A percentile compares a stretch with the other conserved stretches of the same genome.
These are phyloP conservation scores for Lomentospora prolificans DNA, from an alignment of 2,329 filamentous ascomycete genomes.

Conservation along the genomic window DNA sequence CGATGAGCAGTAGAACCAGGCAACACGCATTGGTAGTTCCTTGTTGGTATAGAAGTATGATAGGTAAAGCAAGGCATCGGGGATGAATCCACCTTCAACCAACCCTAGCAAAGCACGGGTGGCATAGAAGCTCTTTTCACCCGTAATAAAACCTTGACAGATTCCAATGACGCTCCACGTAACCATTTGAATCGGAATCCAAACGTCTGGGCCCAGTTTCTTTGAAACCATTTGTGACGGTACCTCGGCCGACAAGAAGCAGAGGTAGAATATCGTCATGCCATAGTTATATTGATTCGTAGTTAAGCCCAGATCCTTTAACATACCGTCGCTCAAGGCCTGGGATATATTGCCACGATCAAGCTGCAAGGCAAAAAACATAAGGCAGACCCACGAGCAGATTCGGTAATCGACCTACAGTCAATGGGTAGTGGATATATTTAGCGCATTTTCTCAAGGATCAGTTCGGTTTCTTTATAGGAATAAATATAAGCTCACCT, in stretches of 20 bases:
- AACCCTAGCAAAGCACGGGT: conserved; percentile 29
- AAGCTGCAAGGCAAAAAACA: conserved; percentile 32
- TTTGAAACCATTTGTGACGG: conserved; percentile 52
- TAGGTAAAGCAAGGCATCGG: conserved; percentile 31
- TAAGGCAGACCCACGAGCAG: conserved; percentile 36
- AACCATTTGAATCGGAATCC: conserved; percentile 50
- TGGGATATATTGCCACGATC: conserved; percentile 38
- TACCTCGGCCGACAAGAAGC: conserved; percentile 28
- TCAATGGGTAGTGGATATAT: too few species aligned
- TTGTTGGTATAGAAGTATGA: conserved; percentile 33
- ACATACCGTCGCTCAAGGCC: conserved; percentile 37
- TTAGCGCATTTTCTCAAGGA: too few species aligned
- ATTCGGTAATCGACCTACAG: conserved; percentile 28
- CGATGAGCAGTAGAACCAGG: conserved; percentile 32
- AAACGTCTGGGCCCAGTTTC: conserved; percentile 47
- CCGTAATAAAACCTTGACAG: conserved; percentile 32
- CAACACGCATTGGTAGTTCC: conserved; percentile 27
- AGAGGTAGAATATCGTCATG: conserved; percentile 21
- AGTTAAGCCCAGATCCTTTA: conserved; percentile 29
- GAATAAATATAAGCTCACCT: too few species aligned
- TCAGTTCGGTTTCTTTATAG: too few species aligned
- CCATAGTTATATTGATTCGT: conserved; percentile 30
- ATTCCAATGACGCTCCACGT: conserved; percentile 44
- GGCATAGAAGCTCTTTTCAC: conserved; percentile 27
- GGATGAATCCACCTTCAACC: conserved; percentile 36